Percentiles rank a stretch among this genome's conserved stretches.
Evolutionary conservation across 371 early-diverging fungal genomes (phyloP).

Genomic region (Mucor irregularis): DNA sequence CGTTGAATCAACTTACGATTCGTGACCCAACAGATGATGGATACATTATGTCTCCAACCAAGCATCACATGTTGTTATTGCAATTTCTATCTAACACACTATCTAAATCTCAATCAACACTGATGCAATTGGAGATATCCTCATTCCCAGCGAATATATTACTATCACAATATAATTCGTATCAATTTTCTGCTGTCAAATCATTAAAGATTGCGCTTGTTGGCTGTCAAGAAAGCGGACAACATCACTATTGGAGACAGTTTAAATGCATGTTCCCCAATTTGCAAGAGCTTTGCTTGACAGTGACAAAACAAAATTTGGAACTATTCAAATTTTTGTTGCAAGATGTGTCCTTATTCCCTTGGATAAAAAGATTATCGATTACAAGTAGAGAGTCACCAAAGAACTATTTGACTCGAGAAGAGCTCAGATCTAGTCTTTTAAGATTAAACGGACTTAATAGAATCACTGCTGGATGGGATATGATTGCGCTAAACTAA

Average conservation of each 20-base stretch:
- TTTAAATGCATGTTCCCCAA: slow-evolving; percentile 25
- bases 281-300: slow-evolving; percentile 20
- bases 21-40: slow-evolving; percentile 24
- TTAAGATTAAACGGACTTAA: slow-evolving; percentile 28
- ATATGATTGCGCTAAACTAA: slow-evolving; percentile 31
- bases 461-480: slow-evolving; percentile 41
- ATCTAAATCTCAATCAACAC: slow-evolving; percentile 9
- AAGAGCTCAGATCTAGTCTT: slow-evolving; percentile 25
- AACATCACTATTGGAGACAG: slow-evolving; percentile 16
- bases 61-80: neutral
- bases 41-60: neutral
- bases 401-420: slow-evolving; percentile 18
- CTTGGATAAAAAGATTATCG: slow-evolving; percentile 35
- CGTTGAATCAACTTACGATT: slow-evolving; percentile 2
- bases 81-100: slow-evolving; percentile 1
- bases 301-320: slow-evolving; percentile 8
- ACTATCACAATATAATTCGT: neutral
- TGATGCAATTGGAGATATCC: slow-evolving; percentile 22
- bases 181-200: slow-evolving; percentile 14
- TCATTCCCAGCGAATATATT: slow-evolving; percentile 19
- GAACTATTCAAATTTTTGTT: slow-evolving; percentile 26
- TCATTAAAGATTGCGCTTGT: slow-evolving; percentile 12
- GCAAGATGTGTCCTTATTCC: slow-evolving; percentile 23
- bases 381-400: slow-evolving; percentile 26
- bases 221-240: neutral